Percentiles rank a stretch among this genome's conserved stretches.
phyloP scores from a whole-genome alignment of 192 early-diverging fungal species.

The Radiomyces spectabilis region DNA sequence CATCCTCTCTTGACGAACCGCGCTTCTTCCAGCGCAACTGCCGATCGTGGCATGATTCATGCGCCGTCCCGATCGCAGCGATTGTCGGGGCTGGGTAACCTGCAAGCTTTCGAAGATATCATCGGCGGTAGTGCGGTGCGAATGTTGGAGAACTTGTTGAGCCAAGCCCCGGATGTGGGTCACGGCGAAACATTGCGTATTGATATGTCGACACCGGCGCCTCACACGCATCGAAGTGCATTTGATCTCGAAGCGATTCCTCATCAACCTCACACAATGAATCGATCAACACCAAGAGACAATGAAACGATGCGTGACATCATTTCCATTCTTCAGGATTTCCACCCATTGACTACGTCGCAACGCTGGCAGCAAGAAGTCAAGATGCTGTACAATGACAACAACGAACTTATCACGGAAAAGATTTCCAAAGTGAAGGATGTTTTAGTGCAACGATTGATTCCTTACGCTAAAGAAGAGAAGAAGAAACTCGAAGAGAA shows the following conservation, averaged over 20 bases:
- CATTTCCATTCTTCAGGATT: slow-evolving; percentile 58
- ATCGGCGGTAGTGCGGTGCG: slow-evolving; percentile 51
- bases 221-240: too few relatives aligned
- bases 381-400: slow-evolving; percentile 59
- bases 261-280: background rate
- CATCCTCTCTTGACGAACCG: slow-evolving; percentile 62
- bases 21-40: background rate
- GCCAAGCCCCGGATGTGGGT: slow-evolving; percentile 12
- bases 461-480: slow-evolving; percentile 73
- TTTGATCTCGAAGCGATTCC: background rate
- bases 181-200: slow-evolving; percentile 25
- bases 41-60: background rate
- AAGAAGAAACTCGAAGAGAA: slow-evolving; percentile 41
- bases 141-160: slow-evolving; percentile 40
- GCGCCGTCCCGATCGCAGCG: background rate
- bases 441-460: slow-evolving; percentile 58
- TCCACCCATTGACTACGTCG: slow-evolving; percentile 55
- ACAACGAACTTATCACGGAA: slow-evolving; percentile 52
- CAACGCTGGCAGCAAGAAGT: slow-evolving; percentile 89
- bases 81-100: slow-evolving; percentile 36
- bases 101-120: slow-evolving; percentile 57
- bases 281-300: background rate
- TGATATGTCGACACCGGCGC: slow-evolving; percentile 17
- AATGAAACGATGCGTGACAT: slow-evolving; percentile 25
- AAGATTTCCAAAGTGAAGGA: slow-evolving; percentile 54